Base-by-base conservation (phyloP, 305 asterid species). In the Vinca major region DNA sequence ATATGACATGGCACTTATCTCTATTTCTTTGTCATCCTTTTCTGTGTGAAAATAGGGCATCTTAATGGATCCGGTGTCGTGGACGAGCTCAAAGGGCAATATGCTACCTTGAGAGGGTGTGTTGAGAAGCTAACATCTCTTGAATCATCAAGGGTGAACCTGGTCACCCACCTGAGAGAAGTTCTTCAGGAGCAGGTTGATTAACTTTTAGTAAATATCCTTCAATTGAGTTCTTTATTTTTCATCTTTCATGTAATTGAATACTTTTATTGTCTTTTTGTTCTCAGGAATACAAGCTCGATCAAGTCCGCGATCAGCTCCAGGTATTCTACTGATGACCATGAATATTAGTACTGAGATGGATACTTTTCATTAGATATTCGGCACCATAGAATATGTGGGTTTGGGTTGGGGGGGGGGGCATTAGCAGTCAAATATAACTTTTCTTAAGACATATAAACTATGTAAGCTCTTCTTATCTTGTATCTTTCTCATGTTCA, bases 151-250 rank as follows among this genome's bases (percentile, higher is more conserved):
- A 80, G 96, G 80, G 82, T 81, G 52, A 86, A 81, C 75, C 92
- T 92, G 40, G 90, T 88, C 54, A 77, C 88, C 67, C 82, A 83
- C 65, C 81, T 92, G 78, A 82, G 86, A n/a, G 95, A 90, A 72
- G 89, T 90, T 75, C 88, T 92, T 68, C 88, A 81, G 73, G 98
- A 88, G 82, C 96, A 90, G 96, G 96, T 92, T 72, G 51, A 63
- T 75, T 58, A 56, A 57, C 77, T 60, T 68, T 21, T 14, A 17
- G 63, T 67, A 39, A 44, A 45, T 69, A 16, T 2, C 17, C 49
- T 41, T 26, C 14, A 62, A 11, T 33, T 17, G 65, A 19, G 11
- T 50, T 20, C 44, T 44, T 44, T 45, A 1, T 26, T 58, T n/a
- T 41, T 47, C 13, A 66, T 80, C 57, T 40, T 49, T 20, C 50